Conservation (phyloP, 306 rosid species). For the Begonia loranthoides region DNA sequence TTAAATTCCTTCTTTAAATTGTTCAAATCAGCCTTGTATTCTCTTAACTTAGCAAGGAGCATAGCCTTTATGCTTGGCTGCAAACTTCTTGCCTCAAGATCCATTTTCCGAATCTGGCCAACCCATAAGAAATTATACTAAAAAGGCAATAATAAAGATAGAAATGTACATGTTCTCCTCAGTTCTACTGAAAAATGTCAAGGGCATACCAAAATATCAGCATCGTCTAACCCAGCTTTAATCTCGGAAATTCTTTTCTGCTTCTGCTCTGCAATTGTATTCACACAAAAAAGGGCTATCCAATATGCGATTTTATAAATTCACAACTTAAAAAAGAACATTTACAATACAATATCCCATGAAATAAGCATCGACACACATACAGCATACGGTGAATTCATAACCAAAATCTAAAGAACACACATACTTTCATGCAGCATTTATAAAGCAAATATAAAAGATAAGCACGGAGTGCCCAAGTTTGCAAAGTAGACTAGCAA, state of each 20-base stretch:
- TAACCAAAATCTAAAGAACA: too few relatives aligned
- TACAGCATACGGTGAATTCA: too few relatives aligned
- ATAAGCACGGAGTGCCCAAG: too few relatives aligned
- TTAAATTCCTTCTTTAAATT: conserved; percentile 11
- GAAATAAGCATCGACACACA: too few relatives aligned
- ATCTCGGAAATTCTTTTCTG: conserved; percentile 6
- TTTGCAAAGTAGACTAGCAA: too few relatives aligned
- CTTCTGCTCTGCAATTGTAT: conserved; percentile 8
- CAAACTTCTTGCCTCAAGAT: conserved; percentile 17
- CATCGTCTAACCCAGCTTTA: conserved; percentile 11
- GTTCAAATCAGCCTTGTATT: conserved; percentile 11
- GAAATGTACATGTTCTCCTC: not conserved
- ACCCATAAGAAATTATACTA: not conserved
- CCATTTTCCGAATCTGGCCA: conserved; percentile 13
- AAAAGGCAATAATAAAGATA: not conserved
- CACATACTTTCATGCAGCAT: too few relatives aligned
- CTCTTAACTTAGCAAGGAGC: conserved; percentile 13
- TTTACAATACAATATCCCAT: too few relatives aligned
- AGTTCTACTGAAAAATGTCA: not conserved
- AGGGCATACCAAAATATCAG: conserved; percentile 13
- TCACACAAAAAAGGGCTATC: not conserved
- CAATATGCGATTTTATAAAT: too few relatives aligned
- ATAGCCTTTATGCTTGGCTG: conserved; percentile 14
- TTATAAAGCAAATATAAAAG: too few relatives aligned
- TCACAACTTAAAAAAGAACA: too few relatives aligned